These are phyloP conservation scores for Globisporangium acanthophoron DNA, from an alignment of 352 stramenopile genomes.

Conservation along the genomic window DNA sequence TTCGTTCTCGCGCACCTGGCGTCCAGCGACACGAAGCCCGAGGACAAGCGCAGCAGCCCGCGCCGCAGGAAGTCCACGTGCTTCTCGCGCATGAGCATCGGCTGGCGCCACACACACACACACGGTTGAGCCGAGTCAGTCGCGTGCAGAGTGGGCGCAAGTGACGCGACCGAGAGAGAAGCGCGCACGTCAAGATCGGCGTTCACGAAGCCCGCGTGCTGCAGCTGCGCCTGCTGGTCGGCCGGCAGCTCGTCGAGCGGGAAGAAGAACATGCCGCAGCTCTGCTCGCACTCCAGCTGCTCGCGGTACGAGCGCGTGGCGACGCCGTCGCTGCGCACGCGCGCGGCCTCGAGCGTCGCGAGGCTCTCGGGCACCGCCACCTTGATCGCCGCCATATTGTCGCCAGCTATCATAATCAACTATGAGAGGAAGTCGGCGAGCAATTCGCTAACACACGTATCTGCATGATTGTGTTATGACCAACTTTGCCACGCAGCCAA, in stretches of 20 bases:
- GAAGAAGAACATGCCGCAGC: constrained; percentile 91
- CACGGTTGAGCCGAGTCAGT: background rate
- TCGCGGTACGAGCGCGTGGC: constrained; percentile 50
- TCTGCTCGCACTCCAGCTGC: constrained; percentile 87
- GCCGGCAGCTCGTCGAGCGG: constrained; percentile 68
- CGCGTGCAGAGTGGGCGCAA: background rate
- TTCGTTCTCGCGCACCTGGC: constrained; percentile 40
- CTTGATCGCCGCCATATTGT: no score
- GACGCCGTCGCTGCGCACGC: constrained; percentile 47
- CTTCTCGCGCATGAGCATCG: constrained; percentile 78
- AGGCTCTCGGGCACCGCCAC: constrained; percentile 8
- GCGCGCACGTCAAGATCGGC: constrained; percentile 30
- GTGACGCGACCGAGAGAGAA: background rate
- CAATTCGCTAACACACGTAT: no score
- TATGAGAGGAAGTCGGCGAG: no score
- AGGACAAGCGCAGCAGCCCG: constrained; percentile 58
- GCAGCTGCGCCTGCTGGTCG: constrained; percentile 81
- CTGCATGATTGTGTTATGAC: no score
- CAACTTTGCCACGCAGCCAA: no score
- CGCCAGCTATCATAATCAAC: no score
- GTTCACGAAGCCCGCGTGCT: constrained; percentile 79
- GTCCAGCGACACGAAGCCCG: constrained; percentile 90
- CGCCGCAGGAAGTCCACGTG: constrained; percentile 75
- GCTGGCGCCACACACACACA: constrained; percentile 16
- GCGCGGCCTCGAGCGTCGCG: constrained; percentile 33